Conservation (phyloP, 768 basidiomycete genomes). For the Pulveroboletus sp. region DNA sequence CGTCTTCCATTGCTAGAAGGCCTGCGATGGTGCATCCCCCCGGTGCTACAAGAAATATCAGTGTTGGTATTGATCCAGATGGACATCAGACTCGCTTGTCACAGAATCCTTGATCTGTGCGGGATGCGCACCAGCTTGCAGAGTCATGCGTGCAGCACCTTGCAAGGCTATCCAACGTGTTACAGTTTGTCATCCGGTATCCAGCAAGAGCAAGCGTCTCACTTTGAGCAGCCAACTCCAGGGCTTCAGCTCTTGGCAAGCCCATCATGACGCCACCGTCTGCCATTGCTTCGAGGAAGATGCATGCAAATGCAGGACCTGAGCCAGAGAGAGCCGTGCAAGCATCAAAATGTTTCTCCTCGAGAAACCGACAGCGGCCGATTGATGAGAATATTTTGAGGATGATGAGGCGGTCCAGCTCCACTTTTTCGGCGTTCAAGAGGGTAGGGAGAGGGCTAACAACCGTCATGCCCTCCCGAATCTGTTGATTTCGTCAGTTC, state of each 20-base stretch:
- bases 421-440: slow-evolving; percentile 36
- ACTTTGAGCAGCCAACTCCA: slow-evolving; percentile 97
- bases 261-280: slow-evolving; percentile 99
- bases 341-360: slow-evolving; percentile 98
- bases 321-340: slow-evolving; percentile 95
- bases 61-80: not conserved
- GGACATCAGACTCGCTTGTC: slow-evolving; percentile 61
- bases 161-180: slow-evolving; percentile 64
- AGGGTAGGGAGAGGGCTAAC: slow-evolving; percentile 67
- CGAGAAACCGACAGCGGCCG: slow-evolving; percentile 91
- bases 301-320: slow-evolving; percentile 94
- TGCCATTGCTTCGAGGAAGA: slow-evolving; percentile 97
- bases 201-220: slow-evolving; percentile 23
- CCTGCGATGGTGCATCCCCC: slow-evolving; percentile 99
- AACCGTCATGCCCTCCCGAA: slow-evolving; percentile 98
- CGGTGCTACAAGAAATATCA: slow-evolving; percentile 59
- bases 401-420: slow-evolving; percentile 67
- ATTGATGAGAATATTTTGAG: slow-evolving; percentile 96
- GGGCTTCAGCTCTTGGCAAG: slow-evolving; percentile 84
- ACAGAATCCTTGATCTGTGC: slow-evolving; percentile 97
- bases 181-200: not conserved
- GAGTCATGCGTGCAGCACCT: slow-evolving; percentile 93
- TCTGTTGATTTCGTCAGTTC: slow-evolving; percentile 44
- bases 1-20: slow-evolving; percentile 92
- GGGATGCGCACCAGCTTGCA: slow-evolving; percentile 86